Percentiles rank a stretch among this genome's conserved stretches.
Conservation (phyloP, 331 rosid genomes). For the Malus hybrid region DNA sequence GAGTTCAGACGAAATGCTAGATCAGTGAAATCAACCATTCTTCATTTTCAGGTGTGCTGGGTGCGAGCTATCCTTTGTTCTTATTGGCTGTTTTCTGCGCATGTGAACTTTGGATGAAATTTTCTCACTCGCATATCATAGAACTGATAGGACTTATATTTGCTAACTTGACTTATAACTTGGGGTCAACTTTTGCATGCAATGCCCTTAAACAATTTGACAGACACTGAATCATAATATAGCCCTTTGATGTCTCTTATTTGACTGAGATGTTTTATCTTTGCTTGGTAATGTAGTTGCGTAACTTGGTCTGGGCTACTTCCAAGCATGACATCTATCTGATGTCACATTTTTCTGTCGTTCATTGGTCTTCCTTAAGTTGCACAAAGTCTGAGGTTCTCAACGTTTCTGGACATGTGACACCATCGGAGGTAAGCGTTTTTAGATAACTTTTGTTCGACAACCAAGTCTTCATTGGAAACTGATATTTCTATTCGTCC, state of each 20-base stretch:
- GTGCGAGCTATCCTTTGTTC: neutral
- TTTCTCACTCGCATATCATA: neutral
- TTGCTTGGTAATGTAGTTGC: constrained; percentile 47
- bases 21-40: constrained; percentile 89
- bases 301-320: constrained; percentile 90
- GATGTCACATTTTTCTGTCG: constrained; percentile 57
- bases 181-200: neutral
- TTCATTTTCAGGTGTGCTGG: constrained; percentile 67
- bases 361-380: constrained; percentile 76
- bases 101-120: neutral
- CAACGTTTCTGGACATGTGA: constrained; percentile 75
- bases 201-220: neutral
- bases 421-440: constrained; percentile 54
- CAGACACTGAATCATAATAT: neutral
- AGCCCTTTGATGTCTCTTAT: neutral
- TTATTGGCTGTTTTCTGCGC: neutral
- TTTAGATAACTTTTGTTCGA: neutral
- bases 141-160: neutral
- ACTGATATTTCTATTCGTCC: neutral
- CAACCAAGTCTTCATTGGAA: neutral
- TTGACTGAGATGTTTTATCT: neutral
- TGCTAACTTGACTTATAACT: neutral
- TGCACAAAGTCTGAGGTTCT: constrained; percentile 54
- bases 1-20: constrained; percentile 77
- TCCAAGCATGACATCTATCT: constrained; percentile 87